Conservation (phyloP, 805 yeast species). For the Teunomyces tritomae region DNA sequence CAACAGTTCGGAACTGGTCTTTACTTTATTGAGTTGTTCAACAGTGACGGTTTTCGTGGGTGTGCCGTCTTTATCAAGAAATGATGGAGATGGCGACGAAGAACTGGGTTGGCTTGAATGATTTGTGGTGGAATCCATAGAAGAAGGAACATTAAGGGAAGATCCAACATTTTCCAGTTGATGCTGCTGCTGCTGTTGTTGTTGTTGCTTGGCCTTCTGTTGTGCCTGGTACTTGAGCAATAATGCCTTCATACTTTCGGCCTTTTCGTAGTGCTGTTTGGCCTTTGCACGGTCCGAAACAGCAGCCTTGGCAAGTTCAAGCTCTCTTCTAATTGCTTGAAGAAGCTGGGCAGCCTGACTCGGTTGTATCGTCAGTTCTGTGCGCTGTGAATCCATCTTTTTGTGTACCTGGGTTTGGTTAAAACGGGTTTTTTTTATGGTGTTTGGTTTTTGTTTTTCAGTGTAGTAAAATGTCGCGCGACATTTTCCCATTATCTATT, state of each 20-base stretch:
- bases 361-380: conserved; percentile 14
- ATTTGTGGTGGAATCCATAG: not conserved
- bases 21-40: conserved; percentile 22
- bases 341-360: conserved; percentile 24
- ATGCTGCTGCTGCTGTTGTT: conserved; percentile 9
- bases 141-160: not conserved
- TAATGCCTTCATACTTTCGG: conserved; percentile 25
- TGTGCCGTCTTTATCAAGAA: not conserved
- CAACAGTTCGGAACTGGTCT: conserved; percentile 19
- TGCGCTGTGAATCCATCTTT: not conserved
- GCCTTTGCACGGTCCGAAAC: conserved; percentile 17
- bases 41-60: conserved; percentile 9
- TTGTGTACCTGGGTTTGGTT: not conserved
- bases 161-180: not conserved
- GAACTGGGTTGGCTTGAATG: conserved; percentile 1
- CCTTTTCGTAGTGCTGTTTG: conserved; percentile 22
- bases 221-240: conserved; percentile 23
- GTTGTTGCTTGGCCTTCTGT: conserved; percentile 14
- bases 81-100: not conserved
- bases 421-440: not conserved
- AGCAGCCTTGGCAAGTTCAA: conserved; percentile 24
- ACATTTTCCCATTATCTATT: not conserved
- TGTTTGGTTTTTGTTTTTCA: not conserved
- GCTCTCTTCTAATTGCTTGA: conserved; percentile 24
- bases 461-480: not conserved